These are phyloP conservation scores for Daldinia loculata DNA, from an alignment of 495 filamentous ascomycete species.

Conservation along the genomic window DNA sequence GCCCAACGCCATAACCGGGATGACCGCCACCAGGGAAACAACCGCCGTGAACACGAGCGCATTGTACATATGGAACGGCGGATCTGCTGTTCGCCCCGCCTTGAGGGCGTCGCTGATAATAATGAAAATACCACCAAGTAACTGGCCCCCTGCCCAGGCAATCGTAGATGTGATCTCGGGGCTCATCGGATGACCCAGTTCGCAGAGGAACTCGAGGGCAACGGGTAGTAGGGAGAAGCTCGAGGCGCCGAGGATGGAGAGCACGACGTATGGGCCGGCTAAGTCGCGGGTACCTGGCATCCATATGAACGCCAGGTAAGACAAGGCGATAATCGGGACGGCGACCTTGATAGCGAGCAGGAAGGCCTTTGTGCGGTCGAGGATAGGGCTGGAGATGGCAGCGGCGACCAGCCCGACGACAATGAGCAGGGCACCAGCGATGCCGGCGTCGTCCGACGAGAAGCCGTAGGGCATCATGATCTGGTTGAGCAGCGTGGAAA, in stretches of 20 bases:
- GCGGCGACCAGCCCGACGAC: constrained; percentile 81
- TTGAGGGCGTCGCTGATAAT: constrained; percentile 82
- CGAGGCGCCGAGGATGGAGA: constrained; percentile 77
- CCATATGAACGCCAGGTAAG: constrained; percentile 82
- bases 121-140: constrained; percentile 84
- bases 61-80: constrained; percentile 73
- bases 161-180: constrained; percentile 85
- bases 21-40: constrained; percentile 68
- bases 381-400: constrained; percentile 79
- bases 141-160: constrained; percentile 83
- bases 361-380: constrained; percentile 85
- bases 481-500: constrained; percentile 89
- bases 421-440: constrained; percentile 91
- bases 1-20: constrained; percentile 73
- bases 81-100: constrained; percentile 60
- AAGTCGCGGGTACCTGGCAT: constrained; percentile 75
- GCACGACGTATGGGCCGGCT: constrained; percentile 75
- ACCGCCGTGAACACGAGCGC: constrained; percentile 83
- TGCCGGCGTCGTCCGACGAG: constrained; percentile 82
- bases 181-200: constrained; percentile 86
- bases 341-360: constrained; percentile 76
- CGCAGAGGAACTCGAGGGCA: constrained; percentile 84
- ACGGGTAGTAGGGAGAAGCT: constrained; percentile 85
- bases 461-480: constrained; percentile 85
- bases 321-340: constrained; percentile 76